Evolutionary conservation across 345 rosid species (phyloP), one percentile per base, ranked within the genome.

Genomic region (Syzygium jambos): DNA sequence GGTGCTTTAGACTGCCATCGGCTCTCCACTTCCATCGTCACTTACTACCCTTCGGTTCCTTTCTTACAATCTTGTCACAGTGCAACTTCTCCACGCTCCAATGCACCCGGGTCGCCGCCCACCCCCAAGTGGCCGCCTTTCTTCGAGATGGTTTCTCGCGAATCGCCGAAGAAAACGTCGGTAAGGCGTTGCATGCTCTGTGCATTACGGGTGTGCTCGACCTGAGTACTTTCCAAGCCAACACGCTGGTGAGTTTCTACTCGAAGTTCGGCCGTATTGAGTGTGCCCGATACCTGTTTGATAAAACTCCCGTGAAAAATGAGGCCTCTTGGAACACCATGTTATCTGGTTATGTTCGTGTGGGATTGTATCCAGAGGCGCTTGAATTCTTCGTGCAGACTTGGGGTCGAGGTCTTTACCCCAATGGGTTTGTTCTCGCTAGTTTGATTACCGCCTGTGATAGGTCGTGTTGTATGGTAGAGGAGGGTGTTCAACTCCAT

Each of bases 281-380:
- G 59, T 63, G 38, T 53, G 96, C 98, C 46, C 94, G 94, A 65
- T 86, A 93, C 88, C 91, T 96, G 96, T 96, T 97, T 88, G 99
- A 94, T 90, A 84, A 87, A 91, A 95, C 93, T 98, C 73, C 87
- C 84, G 93, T 92, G 38, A 95, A 93, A 91, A 95, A 93, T 57
- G 94, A 92, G 80, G 92, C 95, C 88, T 94, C 99, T 65, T 97
- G 99, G 98, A 97, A 96, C 90, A 95, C 94, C 51, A 88, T 95
- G 94, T 91, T 95, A 91, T 94, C 98, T 17, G 97, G 96, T 15
- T 84, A 93, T 88, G 96, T 95, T 82, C 94, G 93, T 23, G 91
- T 88, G 57, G 93, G 95, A 23, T 84, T 87, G 68, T 93, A 93
- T 88, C 22, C 88, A 34, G 92, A 95, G 53, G 93, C 94, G 6